Percentiles rank a stretch among this genome's conserved stretches.
phyloP scores from a whole-genome alignment of 2,329 filamentous ascomycete species.

The Chalara sp. region DNA sequence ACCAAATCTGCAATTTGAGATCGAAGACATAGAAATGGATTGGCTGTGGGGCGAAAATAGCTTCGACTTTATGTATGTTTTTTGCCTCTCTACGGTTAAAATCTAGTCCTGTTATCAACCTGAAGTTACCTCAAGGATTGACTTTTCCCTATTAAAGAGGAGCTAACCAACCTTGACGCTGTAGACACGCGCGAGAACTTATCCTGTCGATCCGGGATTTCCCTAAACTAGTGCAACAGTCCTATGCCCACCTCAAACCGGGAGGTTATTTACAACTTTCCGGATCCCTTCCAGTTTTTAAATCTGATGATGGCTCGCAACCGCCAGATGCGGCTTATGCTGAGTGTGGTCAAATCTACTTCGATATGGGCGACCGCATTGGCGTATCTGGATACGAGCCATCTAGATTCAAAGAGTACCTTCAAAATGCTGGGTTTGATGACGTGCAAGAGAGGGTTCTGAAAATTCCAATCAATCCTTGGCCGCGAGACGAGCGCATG shows the following conservation, averaged over 20 bases:
- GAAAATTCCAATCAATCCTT: constrained; percentile 45
- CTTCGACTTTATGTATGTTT: constrained; percentile 39
- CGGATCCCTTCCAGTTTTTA: constrained; percentile 12
- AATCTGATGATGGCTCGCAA: constrained; percentile 17
- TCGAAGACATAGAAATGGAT: constrained; percentile 44
- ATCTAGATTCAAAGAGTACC: constrained; percentile 16
- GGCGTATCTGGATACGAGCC: background rate
- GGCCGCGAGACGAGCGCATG: constrained; percentile 35
- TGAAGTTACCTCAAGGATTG: no score
- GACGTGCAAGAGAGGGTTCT: constrained; percentile 22
- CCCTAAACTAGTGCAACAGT: constrained; percentile 14
- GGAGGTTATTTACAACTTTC: constrained; percentile 18
- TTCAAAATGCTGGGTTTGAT: constrained; percentile 23
- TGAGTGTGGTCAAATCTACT: no score
- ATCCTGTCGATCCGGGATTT: constrained; percentile 14
- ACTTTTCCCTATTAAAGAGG: no score
- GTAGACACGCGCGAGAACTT: constrained; percentile 25
- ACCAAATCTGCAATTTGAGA: constrained; percentile 43
- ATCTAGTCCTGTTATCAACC: no score
- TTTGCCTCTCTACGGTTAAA: no score
- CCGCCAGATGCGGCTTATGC: constrained; percentile 1
- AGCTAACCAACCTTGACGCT: no score
- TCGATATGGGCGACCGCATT: no score
- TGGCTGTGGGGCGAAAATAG: constrained; percentile 37
- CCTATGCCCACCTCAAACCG: constrained; percentile 12